A percentile compares a stretch with the other conserved stretches of the same genome.
phyloP scores from a whole-genome alignment of 176 grass and related monocot genomes.

The Poa annua region DNA sequence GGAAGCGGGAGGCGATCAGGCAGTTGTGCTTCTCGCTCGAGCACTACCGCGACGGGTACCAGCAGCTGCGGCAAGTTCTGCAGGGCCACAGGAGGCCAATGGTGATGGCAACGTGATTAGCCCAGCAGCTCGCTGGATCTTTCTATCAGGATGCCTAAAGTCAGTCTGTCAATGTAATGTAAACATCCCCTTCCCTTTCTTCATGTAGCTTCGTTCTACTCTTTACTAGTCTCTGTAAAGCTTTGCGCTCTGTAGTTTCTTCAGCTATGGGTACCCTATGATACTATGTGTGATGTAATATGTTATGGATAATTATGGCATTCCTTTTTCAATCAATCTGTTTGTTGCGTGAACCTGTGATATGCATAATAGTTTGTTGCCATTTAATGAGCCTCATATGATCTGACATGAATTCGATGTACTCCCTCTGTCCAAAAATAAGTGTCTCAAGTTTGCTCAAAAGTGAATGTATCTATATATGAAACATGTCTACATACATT shows the following conservation, averaged over 20 bases:
- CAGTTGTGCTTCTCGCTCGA: constrained; percentile 96
- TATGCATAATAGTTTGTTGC: neutral
- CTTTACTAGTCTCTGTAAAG: constrained; percentile 2
- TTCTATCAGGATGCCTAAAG: constrained; percentile 22
- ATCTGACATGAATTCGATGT: neutral
- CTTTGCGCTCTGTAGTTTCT: constrained; percentile 11
- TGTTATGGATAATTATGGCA: constrained; percentile 4
- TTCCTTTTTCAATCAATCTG: neutral
- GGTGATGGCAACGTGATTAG: constrained; percentile 52
- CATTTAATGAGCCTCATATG: neutral
- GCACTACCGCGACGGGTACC: constrained; percentile 85
- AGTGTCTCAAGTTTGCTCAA: too few relatives aligned
- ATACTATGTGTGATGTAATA: constrained; percentile 33
- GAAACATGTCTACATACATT: too few relatives aligned
- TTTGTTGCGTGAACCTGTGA: neutral
- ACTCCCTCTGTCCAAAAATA: too few relatives aligned
- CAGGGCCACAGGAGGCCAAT: constrained; percentile 68
- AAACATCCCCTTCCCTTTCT: neutral
- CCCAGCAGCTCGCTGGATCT: constrained; percentile 3
- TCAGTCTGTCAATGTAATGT: constrained; percentile 27
- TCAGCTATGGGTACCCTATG: constrained; percentile 19
- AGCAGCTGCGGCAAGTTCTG: constrained; percentile 69
- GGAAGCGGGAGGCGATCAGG: constrained; percentile 89
- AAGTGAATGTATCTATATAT: too few relatives aligned
- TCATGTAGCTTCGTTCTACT: neutral